Conservation (phyloP, 768 basidiomycete species). For the Termitomyces sp. region DNA sequence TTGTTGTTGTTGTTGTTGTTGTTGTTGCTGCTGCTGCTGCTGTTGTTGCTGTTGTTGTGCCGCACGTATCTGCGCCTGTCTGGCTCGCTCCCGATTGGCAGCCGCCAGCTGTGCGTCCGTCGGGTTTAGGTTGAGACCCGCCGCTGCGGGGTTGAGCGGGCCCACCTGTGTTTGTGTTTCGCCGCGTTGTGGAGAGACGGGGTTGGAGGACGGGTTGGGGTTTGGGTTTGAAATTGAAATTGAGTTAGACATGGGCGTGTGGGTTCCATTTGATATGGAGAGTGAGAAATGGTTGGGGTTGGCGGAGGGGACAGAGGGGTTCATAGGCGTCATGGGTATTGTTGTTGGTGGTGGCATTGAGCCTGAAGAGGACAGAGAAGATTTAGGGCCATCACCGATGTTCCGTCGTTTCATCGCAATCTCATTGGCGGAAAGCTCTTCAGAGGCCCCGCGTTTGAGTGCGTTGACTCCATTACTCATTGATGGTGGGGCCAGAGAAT, state of each 20-base stretch:
- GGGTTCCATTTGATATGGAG: slow-evolving; percentile 7
- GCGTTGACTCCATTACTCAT: not conserved
- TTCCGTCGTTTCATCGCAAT: slow-evolving; percentile 58
- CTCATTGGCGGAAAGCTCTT: slow-evolving; percentile 33
- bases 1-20: slow-evolving; percentile 26
- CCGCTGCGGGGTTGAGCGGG: slow-evolving; percentile 1
- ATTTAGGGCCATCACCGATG: slow-evolving; percentile 55
- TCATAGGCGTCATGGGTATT: slow-evolving; percentile 12
- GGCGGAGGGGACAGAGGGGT: not conserved
- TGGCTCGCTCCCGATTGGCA: slow-evolving; percentile 23
- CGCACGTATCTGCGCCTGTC: slow-evolving; percentile 30
- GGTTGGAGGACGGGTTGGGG: slow-evolving; percentile 6
- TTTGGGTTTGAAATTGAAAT: not conserved
- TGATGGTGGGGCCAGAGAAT: slow-evolving; percentile 3
- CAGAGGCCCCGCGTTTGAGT: slow-evolving; percentile 61
- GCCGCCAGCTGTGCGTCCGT: slow-evolving; percentile 31
- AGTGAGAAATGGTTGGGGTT: slow-evolving; percentile 9
- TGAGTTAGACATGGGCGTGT: not conserved
- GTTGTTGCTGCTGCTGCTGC: slow-evolving; percentile 22
- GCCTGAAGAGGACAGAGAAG: not conserved
- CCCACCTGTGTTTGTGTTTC: slow-evolving; percentile 10
- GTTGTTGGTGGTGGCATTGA: slow-evolving; percentile 28
- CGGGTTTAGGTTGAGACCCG: slow-evolving; percentile 14
- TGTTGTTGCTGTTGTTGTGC: slow-evolving; percentile 27
- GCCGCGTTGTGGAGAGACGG: slow-evolving; percentile 17